These are phyloP conservation scores for Rauvolfia tetraphylla DNA, from an alignment of 257 asterid species.

Conservation along the genomic window DNA sequence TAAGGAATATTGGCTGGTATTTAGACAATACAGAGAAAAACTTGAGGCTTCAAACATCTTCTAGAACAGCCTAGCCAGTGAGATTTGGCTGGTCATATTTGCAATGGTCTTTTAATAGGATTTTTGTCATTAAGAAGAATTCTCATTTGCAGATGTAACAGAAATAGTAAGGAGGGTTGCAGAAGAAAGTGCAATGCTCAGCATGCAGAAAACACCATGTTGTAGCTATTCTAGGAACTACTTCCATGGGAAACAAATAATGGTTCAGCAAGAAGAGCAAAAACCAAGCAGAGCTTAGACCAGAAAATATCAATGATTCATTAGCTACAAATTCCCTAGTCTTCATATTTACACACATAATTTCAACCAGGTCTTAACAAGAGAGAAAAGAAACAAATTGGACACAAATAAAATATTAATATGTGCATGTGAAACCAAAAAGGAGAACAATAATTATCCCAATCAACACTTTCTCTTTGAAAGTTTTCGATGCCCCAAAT, in stretches of 20 bases:
- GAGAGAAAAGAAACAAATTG: too few species aligned
- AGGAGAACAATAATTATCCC: too few species aligned
- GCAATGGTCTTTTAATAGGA: not conserved
- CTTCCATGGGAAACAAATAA: not conserved
- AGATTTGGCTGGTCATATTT: not conserved
- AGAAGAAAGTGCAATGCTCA: conserved; percentile 10
- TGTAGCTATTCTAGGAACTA: conserved; percentile 26
- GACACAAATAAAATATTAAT: too few species aligned
- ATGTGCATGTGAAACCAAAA: too few species aligned
- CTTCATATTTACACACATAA: too few species aligned
- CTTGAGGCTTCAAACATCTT: conserved; percentile 6
- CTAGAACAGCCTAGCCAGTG: not conserved
- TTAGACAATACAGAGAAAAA: conserved; percentile 18
- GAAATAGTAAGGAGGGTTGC: conserved; percentile 13
- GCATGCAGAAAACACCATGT: conserved; percentile 19
- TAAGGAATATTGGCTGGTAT: conserved; percentile 14
- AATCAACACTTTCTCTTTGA: too few species aligned
- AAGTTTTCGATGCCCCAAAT: too few species aligned
- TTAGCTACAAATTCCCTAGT: not conserved
- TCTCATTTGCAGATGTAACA: conserved; percentile 17
- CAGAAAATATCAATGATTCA: not conserved
- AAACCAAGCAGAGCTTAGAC: not conserved
- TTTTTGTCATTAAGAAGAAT: conserved; percentile 16
- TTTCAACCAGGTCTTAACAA: too few species aligned
- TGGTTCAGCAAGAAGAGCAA: not conserved